phyloP scores from a whole-genome alignment of 306 rosid genomes.

The Sicyos edulis region DNA sequence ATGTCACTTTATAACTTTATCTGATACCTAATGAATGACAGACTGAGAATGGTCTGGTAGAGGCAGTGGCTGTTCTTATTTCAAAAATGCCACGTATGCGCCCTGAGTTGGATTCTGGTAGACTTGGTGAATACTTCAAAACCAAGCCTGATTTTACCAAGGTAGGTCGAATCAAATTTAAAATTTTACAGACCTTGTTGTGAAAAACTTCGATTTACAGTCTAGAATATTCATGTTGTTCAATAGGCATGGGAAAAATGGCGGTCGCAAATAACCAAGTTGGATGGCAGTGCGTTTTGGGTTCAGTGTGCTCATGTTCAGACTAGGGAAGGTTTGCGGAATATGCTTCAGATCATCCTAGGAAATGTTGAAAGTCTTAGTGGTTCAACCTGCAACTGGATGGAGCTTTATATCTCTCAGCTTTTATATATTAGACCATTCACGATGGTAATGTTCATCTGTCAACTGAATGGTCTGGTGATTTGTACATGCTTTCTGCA shows the following conservation, averaged over 20 bases:
- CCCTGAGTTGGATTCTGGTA: constrained; percentile 52
- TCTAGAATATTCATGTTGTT: constrained; percentile 23
- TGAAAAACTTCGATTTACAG: not conserved
- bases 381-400: constrained; percentile 67
- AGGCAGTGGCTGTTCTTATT: constrained; percentile 81
- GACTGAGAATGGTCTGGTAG: constrained; percentile 90
- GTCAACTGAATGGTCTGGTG: no score
- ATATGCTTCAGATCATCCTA: constrained; percentile 76
- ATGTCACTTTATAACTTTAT: constrained; percentile 8
- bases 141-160: constrained; percentile 81
- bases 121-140: constrained; percentile 67
- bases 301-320: constrained; percentile 61
- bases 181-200: not conserved
- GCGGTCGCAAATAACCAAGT: constrained; percentile 73
- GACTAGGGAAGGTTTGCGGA: constrained; percentile 74
- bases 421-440: constrained; percentile 76
- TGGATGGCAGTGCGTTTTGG: constrained; percentile 81
- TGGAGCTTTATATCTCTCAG: constrained; percentile 73
- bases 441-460: constrained; percentile 46
- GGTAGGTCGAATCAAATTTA: constrained; percentile 35
- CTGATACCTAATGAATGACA: constrained; percentile 29
- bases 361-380: constrained; percentile 62
- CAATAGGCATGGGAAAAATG: constrained; percentile 92
- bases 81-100: constrained; percentile 81
- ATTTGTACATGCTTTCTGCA: no score